Evolutionary conservation across 768 basidiomycete species (phyloP).

Genomic region (Boletellus sp.): DNA sequence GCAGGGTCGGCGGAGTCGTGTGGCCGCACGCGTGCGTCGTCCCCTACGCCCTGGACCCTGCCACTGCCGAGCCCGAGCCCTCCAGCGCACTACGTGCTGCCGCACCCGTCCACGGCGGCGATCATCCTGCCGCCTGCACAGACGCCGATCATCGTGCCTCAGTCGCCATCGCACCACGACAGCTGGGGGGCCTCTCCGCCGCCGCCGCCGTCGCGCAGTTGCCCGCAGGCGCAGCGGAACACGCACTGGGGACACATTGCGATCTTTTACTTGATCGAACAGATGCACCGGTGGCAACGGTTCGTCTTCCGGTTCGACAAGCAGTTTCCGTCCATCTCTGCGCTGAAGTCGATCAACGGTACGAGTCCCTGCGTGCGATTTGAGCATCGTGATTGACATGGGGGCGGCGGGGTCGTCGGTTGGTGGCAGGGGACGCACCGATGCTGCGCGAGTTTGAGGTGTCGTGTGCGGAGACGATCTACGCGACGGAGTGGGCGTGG

Average conservation of each 20-base stretch:
- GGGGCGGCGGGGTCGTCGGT: not conserved
- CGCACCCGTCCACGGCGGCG: slow-evolving; percentile 25
- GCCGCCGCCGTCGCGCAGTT: slow-evolving; percentile 24
- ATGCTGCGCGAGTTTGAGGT: slow-evolving; percentile 74
- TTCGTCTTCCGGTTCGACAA: slow-evolving; percentile 80
- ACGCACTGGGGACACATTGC: slow-evolving; percentile 80
- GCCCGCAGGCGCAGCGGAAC: slow-evolving; percentile 40
- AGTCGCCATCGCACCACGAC: slow-evolving; percentile 39
- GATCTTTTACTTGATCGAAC: slow-evolving; percentile 72
- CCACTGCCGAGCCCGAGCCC: slow-evolving; percentile 26
- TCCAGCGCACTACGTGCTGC: slow-evolving; percentile 39
- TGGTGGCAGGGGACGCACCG: slow-evolving; percentile 61
- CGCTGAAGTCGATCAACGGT: slow-evolving; percentile 73
- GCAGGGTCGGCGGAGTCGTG: slow-evolving; percentile 23
- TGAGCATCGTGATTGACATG: slow-evolving; percentile 1
- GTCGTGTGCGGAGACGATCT: slow-evolving; percentile 63
- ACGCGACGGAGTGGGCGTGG: slow-evolving; percentile 68
- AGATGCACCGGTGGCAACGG: slow-evolving; percentile 79
- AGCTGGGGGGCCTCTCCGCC: slow-evolving; percentile 37
- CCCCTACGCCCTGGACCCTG: slow-evolving; percentile 33
- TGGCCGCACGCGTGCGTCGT: slow-evolving; percentile 24
- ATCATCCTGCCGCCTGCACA: slow-evolving; percentile 36
- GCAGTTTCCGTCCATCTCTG: slow-evolving; percentile 68
- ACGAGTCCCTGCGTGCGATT: slow-evolving; percentile 19
- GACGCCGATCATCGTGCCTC: slow-evolving; percentile 46